These are phyloP conservation scores for Trichosporon asahii DNA, from an alignment of 1,284 basidiomycete species.

Conservation along the genomic window DNA sequence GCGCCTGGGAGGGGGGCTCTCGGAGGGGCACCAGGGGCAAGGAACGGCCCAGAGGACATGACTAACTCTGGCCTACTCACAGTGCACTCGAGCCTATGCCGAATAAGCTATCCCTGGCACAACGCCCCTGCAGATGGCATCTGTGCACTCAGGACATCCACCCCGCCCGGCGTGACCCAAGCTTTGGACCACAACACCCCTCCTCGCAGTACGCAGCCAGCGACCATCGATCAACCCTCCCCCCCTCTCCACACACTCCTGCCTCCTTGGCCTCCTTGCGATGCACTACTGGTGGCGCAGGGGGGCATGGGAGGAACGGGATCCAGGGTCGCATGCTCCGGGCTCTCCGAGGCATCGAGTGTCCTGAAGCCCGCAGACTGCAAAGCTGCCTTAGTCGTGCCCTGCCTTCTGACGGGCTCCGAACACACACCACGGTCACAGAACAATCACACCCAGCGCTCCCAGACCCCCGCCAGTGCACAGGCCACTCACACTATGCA, in stretches of 20 bases:
- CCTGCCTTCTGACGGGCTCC: not conserved
- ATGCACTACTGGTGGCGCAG: too few species aligned
- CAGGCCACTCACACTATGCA: not conserved
- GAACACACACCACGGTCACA: not conserved
- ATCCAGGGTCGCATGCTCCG: not conserved
- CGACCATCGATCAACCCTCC: not conserved
- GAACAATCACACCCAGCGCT: not conserved
- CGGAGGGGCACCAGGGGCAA: not conserved
- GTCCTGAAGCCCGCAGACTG: not conserved
- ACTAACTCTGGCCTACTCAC: not conserved
- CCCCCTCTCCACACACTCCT: too few species aligned
- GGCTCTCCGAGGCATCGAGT: not conserved
- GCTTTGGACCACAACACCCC: not conserved
- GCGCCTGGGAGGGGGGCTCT: not conserved
- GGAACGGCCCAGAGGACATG: constrained; percentile 4
- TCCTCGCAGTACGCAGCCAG: not conserved
- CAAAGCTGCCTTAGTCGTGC: not conserved
- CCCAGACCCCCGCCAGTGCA: constrained; percentile 3
- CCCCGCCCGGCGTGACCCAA: not conserved
- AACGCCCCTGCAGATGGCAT: not conserved
- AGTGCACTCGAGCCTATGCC: not conserved
- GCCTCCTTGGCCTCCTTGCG: too few species aligned
- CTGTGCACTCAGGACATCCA: not conserved
- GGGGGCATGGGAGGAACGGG: not conserved
- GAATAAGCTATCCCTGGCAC: not conserved